These are phyloP conservation scores for Neoboletus brunneissimus DNA, from an alignment of 768 basidiomycete genomes.

Conservation along the genomic window DNA sequence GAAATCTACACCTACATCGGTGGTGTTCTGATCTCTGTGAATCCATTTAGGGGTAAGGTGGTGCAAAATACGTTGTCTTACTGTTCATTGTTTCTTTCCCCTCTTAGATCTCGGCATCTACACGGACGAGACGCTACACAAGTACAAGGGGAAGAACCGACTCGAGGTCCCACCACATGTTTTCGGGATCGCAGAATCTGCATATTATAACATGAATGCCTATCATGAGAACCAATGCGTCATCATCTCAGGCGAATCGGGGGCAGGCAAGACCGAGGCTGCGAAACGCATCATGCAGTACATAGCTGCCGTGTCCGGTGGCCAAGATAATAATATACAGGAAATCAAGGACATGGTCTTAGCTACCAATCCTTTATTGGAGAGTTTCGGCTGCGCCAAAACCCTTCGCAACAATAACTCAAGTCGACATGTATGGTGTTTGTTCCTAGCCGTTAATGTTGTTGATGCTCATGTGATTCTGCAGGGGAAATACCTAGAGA, in stretches of 20 bases:
- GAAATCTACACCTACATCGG: constrained; percentile 99
- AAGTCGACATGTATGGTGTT: constrained; percentile 85
- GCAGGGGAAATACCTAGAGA: constrained; percentile 98
- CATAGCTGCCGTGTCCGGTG: constrained; percentile 94
- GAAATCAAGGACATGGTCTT: constrained; percentile 99
- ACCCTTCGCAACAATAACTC: constrained; percentile 99
- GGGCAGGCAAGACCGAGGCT: constrained; percentile 98
- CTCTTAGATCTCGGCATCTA: constrained; percentile 91
- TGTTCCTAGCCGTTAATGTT: not conserved
- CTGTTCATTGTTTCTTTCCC: constrained; percentile 8
- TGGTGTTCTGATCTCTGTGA: constrained; percentile 97
- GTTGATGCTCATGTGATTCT: constrained; percentile 12
- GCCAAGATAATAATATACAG: constrained; percentile 85
- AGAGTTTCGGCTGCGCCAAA: constrained; percentile 99
- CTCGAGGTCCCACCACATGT: constrained; percentile 98
- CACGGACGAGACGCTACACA: constrained; percentile 80
- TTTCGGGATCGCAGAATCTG: constrained; percentile 93
- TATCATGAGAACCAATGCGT: constrained; percentile 99
- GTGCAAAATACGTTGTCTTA: constrained; percentile 3
- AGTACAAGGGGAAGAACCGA: constrained; percentile 94
- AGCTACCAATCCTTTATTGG: constrained; percentile 94
- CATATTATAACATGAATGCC: constrained; percentile 99
- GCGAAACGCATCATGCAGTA: constrained; percentile 99
- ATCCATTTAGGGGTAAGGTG: constrained; percentile 83
- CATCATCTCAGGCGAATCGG: constrained; percentile 98